phyloP scores from a whole-genome alignment of 2,329 filamentous ascomycete genomes.

The Aspergillus alliaceus region DNA sequence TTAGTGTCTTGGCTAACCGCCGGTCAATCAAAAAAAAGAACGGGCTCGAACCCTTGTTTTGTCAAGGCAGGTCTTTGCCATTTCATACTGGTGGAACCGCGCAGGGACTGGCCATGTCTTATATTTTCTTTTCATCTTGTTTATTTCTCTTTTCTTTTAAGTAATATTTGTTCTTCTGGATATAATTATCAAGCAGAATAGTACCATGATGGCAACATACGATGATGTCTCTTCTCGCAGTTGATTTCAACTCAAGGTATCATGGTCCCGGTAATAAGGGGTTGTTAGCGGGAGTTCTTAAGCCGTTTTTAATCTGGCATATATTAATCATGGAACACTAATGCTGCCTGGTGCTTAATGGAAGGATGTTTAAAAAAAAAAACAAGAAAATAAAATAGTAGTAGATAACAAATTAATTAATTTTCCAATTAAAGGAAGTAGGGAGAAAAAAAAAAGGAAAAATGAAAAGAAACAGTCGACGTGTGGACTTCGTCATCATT shows the following conservation, averaged over 20 bases:
- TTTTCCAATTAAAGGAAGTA: not conserved
- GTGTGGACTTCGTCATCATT: not conserved
- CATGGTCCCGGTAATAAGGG: constrained; percentile 2
- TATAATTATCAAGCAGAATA: too few relatives aligned
- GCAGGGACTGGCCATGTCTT: not conserved
- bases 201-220: not conserved
- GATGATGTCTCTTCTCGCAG: not conserved
- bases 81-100: constrained; percentile 1
- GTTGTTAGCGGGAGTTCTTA: not conserved
- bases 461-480: not conserved
- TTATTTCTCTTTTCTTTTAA: not conserved
- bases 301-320: constrained; percentile 6
- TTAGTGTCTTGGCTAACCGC: constrained; percentile 11
- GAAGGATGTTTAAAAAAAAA: not conserved
- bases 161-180: too few relatives aligned
- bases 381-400: not conserved
- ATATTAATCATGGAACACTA: not conserved
- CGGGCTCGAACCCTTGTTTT: constrained; percentile 19
- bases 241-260: not conserved
- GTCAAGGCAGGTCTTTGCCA: constrained; percentile 12
- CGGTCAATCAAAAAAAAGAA: not conserved
- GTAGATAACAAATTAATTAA: not conserved
- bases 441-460: constrained; percentile 1
- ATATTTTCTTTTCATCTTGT: not conserved
- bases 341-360: not conserved